Evolutionary conservation across 768 basidiomycete genomes (phyloP).

Genomic region (Agrocybe pediades): DNA sequence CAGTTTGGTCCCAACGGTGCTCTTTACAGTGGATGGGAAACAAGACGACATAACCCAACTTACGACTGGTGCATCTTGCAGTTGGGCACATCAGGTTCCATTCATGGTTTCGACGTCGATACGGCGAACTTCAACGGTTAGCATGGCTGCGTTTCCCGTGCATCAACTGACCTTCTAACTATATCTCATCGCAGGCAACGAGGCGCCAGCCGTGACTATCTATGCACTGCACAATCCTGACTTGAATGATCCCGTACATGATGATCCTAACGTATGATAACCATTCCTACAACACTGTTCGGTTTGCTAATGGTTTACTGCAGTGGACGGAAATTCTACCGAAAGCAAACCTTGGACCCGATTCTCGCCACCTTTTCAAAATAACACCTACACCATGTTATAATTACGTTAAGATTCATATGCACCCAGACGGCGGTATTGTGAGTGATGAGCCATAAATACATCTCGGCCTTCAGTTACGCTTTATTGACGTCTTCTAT

Average conservation of each 20-base stretch:
- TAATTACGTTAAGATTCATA: slow-evolving; percentile 88
- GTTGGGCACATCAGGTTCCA: slow-evolving; percentile 73
- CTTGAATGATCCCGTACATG: slow-evolving; percentile 42
- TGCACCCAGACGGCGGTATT: slow-evolving; percentile 98
- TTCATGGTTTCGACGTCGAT: slow-evolving; percentile 90
- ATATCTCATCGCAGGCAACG: slow-evolving; percentile 60
- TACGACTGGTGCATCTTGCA: slow-evolving; percentile 95
- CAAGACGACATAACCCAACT: slow-evolving; percentile 81
- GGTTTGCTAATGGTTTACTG: slow-evolving; percentile 9
- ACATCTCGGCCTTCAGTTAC: slow-evolving; percentile 5
- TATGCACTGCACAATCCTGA: slow-evolving; percentile 52
- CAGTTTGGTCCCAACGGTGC: slow-evolving; percentile 97
- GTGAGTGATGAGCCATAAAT: slow-evolving; percentile 52
- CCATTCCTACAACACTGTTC: neutral
- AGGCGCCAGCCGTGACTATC: slow-evolving; percentile 82
- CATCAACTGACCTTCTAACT: slow-evolving; percentile 5
- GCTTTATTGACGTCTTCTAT: slow-evolving; percentile 7
- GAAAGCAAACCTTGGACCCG: slow-evolving; percentile 75
- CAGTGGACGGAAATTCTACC: slow-evolving; percentile 87
- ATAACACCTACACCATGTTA: slow-evolving; percentile 51
- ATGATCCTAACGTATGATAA: slow-evolving; percentile 52
- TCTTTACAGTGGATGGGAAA: slow-evolving; percentile 94
- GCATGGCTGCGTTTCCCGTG: slow-evolving; percentile 6
- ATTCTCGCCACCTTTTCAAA: slow-evolving; percentile 86
- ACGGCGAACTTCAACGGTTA: slow-evolving; percentile 92